Evolutionary conservation across 2,329 filamentous ascomycete genomes (phyloP), one percentile per base, ranked within the genome.

Genomic region (Botrytis fragariae): DNA sequence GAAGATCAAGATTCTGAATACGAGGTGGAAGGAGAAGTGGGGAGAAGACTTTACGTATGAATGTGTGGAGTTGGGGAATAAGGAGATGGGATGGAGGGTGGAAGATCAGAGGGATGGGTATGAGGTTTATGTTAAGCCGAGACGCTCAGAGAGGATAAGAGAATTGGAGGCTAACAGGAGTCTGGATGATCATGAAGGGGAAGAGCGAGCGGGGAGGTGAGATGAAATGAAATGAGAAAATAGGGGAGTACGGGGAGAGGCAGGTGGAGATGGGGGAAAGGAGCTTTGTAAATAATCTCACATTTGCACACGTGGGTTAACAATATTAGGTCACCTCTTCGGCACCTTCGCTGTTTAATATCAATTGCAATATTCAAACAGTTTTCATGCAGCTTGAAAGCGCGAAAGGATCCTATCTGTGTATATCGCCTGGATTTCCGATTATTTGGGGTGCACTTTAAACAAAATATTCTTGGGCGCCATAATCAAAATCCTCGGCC

Each of bases 1-100:
- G 12, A 69, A 69, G 54, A 4, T 69, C 6, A 69, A 44, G 37
- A 69, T 69, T 20, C 54, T 69, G 4, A 57, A 69, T 42, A 57
- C n/a, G 39, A 69, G 65, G 14, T 69, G 65, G 65, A 32, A 22
- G 29, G 65, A 69, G 9, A 69, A n/a, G 22, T 69, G 65, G 65
- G 48, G 37, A 42, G 48, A 29, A 20, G 18, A 42, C 3, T 32
- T 42, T 32, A n/a, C 48, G 1, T 69, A 57, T 4, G 4, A 25
- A 20, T 57, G 37, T n/a, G 12, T 57, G 4, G 65, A 69, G 35
- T 32, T 69, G 54, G 39, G 65, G 22, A 48, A 69, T 32, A 42
- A 25, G 37, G 65, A 57, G 51, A 69, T 69, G 65, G 35, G 48
- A 18, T 57, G 22, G 16, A 69, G 54, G n/a, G 9, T 57, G n/a